Percentiles rank a stretch among this genome's conserved stretches.
Evolutionary conservation across 257 asterid species (phyloP).

Genomic region (Phtheirospermum japonicum): DNA sequence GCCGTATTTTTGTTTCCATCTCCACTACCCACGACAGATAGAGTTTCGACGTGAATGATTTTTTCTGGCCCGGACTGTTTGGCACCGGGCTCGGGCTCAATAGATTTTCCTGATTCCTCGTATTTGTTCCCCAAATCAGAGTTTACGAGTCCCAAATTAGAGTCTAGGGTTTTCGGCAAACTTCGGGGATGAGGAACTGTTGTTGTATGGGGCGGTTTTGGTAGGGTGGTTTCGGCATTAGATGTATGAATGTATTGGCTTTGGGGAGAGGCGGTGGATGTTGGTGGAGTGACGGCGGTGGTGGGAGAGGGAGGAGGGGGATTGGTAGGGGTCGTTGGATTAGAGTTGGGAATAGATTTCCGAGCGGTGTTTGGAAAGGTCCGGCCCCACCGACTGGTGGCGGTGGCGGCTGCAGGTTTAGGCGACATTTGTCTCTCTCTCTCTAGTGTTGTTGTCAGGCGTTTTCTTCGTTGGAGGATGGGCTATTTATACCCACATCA

Average conservation of each 20-base stretch:
- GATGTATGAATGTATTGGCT: constrained; percentile 5
- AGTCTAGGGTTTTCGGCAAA: constrained; percentile 27
- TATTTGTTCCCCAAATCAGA: constrained; percentile 13
- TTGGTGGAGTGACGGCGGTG: constrained; percentile 14
- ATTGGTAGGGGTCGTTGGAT: not conserved
- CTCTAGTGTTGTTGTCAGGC: not conserved
- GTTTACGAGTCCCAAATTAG: constrained; percentile 18
- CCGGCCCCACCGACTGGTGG: constrained; percentile 23
- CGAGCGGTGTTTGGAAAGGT: constrained; percentile 15
- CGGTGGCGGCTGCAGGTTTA: constrained; percentile 31
- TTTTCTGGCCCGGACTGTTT: constrained; percentile 21
- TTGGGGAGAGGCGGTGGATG: constrained; percentile 17
- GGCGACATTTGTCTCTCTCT: constrained; percentile 34
- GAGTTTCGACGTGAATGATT: constrained; percentile 12
- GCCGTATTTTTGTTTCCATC: not conserved
- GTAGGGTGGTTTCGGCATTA: constrained; percentile 4
- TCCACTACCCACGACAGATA: constrained; percentile 10
- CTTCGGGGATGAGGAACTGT: constrained; percentile 14
- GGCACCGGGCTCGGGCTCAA: not conserved
- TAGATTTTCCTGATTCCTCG: constrained; percentile 9
- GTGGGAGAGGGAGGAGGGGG: constrained; percentile 16
- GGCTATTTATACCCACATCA: no score
- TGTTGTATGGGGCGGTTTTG: not conserved
- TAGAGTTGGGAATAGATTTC: constrained; percentile 13
- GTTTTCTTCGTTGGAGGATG: not conserved